Conservation (phyloP, 2,329 filamentous ascomycete species). For the Ophiostoma quercus region DNA sequence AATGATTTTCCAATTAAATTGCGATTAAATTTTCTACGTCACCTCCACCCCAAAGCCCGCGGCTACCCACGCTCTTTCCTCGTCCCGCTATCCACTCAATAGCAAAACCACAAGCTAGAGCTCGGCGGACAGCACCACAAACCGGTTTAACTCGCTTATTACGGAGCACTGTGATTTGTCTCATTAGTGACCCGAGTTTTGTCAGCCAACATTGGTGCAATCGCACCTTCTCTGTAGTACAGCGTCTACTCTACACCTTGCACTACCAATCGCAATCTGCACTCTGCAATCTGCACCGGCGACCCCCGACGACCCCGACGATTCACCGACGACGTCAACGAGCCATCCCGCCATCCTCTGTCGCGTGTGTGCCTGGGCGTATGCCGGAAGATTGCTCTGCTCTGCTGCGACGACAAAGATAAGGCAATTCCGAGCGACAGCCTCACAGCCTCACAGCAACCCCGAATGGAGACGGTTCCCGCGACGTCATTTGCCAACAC, state of each 20-base stretch:
- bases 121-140: too few relatives aligned
- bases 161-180: slow-evolving; percentile 1
- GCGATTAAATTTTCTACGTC: background rate
- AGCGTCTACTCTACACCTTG: background rate
- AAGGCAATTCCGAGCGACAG: background rate
- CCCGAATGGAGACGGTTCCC: slow-evolving; percentile 1
- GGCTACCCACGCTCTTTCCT: background rate
- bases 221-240: background rate
- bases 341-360: background rate
- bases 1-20: background rate
- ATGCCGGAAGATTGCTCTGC: slow-evolving; percentile 18
- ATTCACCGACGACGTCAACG: background rate
- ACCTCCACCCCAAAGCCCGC: background rate
- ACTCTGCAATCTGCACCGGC: background rate
- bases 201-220: background rate
- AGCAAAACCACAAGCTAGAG: background rate
- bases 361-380: slow-evolving; percentile 19
- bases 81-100: slow-evolving; percentile 1
- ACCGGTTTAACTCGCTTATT: background rate
- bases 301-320: slow-evolving; percentile 5
- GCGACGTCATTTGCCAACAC: slow-evolving; percentile 2
- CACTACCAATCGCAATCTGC: background rate
- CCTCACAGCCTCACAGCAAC: background rate
- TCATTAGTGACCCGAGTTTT: background rate
- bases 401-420: slow-evolving; percentile 12